Percentiles rank a stretch among this genome's conserved stretches.
Evolutionary conservation across 306 rosid genomes (phyloP).

Genomic region (Pyrus communis): DNA sequence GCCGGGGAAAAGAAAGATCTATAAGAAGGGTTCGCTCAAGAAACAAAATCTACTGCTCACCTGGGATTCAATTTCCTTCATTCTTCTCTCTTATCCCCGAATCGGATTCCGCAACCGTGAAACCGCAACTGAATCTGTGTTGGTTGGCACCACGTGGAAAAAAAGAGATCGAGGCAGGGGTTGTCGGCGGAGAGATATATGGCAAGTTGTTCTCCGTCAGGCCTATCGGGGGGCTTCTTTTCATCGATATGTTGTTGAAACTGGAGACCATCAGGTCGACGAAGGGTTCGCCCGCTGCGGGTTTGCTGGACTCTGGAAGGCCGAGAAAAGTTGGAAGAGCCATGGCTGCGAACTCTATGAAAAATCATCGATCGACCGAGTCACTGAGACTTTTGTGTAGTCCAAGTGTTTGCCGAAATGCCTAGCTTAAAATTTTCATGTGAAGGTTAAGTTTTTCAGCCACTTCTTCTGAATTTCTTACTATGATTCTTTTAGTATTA

Average conservation of each 20-base stretch:
- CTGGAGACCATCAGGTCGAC: constrained; percentile 25
- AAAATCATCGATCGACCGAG: background rate
- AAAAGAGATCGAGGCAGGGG: constrained; percentile 50
- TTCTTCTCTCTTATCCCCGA: background rate
- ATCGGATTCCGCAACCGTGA: background rate
- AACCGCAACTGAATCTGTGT: background rate
- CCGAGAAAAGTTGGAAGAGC: constrained; percentile 44
- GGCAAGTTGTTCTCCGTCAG: constrained; percentile 28
- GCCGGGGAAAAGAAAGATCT: background rate
- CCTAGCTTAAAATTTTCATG: too few species aligned
- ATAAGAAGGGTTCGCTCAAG: background rate
- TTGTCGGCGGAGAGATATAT: constrained; percentile 44
- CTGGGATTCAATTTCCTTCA: background rate
- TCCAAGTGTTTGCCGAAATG: too few species aligned
- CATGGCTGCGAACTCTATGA: constrained; percentile 10
- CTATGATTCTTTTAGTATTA: constrained; percentile 18
- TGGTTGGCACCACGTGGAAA: constrained; percentile 46
- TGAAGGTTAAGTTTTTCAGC: too few species aligned
- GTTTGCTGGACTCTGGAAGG: constrained; percentile 39
- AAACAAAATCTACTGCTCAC: constrained; percentile 3
- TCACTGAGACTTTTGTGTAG: background rate
- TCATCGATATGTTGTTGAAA: constrained; percentile 16
- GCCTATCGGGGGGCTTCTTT: constrained; percentile 2
- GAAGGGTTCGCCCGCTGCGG: constrained; percentile 22
- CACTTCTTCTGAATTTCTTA: background rate